Evolutionary conservation across 2,329 filamentous ascomycete genomes (phyloP).

Genomic region (Clonostachys rosea): DNA sequence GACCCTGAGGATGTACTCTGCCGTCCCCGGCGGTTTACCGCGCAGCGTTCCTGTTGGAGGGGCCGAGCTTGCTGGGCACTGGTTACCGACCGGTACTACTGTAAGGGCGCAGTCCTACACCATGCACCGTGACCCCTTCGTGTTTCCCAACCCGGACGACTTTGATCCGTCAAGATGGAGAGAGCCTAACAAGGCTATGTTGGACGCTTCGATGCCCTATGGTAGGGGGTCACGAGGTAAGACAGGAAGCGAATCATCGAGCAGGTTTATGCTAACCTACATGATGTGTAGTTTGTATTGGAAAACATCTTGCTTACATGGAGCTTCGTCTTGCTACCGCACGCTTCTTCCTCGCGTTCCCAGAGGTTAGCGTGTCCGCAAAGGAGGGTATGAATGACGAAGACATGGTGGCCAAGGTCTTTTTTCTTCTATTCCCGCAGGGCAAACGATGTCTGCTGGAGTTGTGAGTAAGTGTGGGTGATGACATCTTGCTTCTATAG

Average conservation of each 20-base stretch:
- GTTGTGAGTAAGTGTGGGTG: too few relatives aligned
- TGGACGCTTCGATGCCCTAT: conserved; percentile 3
- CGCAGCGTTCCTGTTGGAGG: conserved; percentile 32
- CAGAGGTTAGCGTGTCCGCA: conserved; percentile 19
- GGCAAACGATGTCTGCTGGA: conserved; percentile 22
- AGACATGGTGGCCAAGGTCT: conserved; percentile 25
- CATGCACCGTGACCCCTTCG: conserved; percentile 33
- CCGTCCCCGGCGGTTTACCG: conserved; percentile 31
- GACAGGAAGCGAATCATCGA: neutral
- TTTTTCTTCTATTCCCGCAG: conserved; percentile 23
- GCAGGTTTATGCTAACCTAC: neutral
- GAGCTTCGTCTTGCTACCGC: conserved; percentile 47
- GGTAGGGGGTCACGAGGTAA: conserved; percentile 3
- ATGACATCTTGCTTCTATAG: too few relatives aligned
- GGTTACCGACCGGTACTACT: conserved; percentile 28
- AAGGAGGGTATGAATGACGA: conserved; percentile 24
- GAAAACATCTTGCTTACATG: conserved; percentile 50
- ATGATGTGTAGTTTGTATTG: conserved; percentile 37
- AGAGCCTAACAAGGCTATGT: conserved; percentile 26
- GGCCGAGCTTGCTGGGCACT: conserved; percentile 25
- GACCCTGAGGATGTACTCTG: conserved; percentile 34
- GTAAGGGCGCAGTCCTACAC: conserved; percentile 38
- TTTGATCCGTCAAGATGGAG: conserved; percentile 21
- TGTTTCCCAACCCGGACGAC: conserved; percentile 31
- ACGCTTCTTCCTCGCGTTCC: conserved; percentile 44